Conservation (phyloP, 352 stramenopile species). For the Globisporangium alternatum region DNA sequence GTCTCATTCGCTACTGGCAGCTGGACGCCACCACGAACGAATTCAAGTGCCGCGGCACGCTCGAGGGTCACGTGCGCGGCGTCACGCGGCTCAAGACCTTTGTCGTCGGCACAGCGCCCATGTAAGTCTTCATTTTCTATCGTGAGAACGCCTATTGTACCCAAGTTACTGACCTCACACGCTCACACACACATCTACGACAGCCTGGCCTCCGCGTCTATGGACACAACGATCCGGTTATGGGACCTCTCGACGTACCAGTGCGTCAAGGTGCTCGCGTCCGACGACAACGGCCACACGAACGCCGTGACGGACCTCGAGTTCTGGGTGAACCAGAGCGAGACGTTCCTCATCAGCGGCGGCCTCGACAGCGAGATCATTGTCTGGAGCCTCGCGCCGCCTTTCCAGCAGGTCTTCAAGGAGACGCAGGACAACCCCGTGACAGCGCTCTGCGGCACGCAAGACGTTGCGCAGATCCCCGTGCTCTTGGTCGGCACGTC, state of each 20-base stretch:
- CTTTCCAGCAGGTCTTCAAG: conserved; percentile 81
- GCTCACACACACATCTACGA: neutral
- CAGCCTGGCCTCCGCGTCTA: conserved; percentile 73
- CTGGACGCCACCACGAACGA: conserved; percentile 59
- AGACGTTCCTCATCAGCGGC: conserved; percentile 86
- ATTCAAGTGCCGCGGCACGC: conserved; percentile 73
- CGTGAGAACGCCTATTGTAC: neutral
- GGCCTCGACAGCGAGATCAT: conserved; percentile 81
- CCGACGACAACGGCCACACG: conserved; percentile 69
- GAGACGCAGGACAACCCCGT: conserved; percentile 78
- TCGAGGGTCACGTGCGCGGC: conserved; percentile 77
- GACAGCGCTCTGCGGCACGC: conserved; percentile 67
- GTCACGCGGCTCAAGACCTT: conserved; percentile 85
- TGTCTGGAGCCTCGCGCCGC: conserved; percentile 73
- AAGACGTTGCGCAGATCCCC: conserved; percentile 57
- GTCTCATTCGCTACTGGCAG: conserved; percentile 81
- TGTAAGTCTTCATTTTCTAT: conserved; percentile 26
- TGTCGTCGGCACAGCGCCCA: conserved; percentile 53
- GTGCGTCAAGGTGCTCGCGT: conserved; percentile 74
- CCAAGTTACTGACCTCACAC: conserved; percentile 4
- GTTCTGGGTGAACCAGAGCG: conserved; percentile 81
- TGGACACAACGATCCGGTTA: conserved; percentile 78
- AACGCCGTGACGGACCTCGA: conserved; percentile 86
- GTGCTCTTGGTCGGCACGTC: conserved; percentile 77
- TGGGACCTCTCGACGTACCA: conserved; percentile 84